phyloP scores from a whole-genome alignment of 768 basidiomycete species.

The Boletus subparvulus region DNA sequence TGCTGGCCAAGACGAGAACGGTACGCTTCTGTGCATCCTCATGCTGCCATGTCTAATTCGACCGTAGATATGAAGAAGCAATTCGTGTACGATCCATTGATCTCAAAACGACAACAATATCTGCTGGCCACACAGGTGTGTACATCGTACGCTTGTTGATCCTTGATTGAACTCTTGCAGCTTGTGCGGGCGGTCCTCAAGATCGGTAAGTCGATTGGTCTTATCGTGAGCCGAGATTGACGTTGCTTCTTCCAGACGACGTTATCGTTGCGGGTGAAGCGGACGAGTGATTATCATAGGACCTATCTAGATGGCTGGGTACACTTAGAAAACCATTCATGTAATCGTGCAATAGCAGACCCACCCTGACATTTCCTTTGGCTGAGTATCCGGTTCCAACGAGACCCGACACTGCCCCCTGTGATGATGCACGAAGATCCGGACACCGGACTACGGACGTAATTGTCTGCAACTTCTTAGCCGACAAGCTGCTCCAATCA shows the following conservation, averaged over 20 bases:
- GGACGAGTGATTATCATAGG: slow-evolving; percentile 57
- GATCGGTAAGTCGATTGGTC: slow-evolving; percentile 56
- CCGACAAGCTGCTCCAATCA: too few relatives aligned
- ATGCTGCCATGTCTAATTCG: background rate
- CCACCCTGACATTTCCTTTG: background rate
- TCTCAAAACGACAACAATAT: slow-evolving; percentile 97
- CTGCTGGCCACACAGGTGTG: slow-evolving; percentile 91
- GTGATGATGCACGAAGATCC: too few relatives aligned
- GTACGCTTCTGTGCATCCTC: slow-evolving; percentile 41
- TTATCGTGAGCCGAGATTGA: background rate
- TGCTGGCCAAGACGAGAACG: slow-evolving; percentile 79
- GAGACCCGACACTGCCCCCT: too few relatives aligned
- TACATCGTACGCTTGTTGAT: background rate
- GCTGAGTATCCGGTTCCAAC: too few relatives aligned
- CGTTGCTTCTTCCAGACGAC: slow-evolving; percentile 52
- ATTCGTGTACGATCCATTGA: slow-evolving; percentile 94
- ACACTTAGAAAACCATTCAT: slow-evolving; percentile 21
- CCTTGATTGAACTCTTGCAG: slow-evolving; percentile 35
- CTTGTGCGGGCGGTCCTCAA: slow-evolving; percentile 86
- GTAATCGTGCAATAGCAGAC: slow-evolving; percentile 24
- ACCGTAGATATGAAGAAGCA: slow-evolving; percentile 92
- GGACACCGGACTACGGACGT: too few relatives aligned
- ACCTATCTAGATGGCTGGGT: slow-evolving; percentile 18
- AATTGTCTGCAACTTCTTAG: too few relatives aligned
- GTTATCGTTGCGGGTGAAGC: slow-evolving; percentile 73